These are phyloP conservation scores for Circinella umbellata DNA, from an alignment of 371 early-diverging fungal species.

Conservation along the genomic window DNA sequence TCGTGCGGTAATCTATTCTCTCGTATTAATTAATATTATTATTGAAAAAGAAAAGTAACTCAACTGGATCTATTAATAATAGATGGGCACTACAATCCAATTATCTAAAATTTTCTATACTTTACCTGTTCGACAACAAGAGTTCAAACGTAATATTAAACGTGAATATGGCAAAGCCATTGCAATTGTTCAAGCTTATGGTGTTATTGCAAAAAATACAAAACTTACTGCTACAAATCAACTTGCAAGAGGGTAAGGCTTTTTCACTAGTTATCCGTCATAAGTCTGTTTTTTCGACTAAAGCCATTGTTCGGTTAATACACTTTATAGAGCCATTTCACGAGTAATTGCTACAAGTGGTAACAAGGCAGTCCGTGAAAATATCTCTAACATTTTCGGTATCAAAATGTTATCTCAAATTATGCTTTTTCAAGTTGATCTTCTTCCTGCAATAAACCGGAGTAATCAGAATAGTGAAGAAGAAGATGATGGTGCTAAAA, in stretches of 20 bases:
- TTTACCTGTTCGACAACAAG: constrained; percentile 90
- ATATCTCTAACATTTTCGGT: constrained; percentile 81
- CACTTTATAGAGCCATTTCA: constrained; percentile 13
- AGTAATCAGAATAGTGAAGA: background rate
- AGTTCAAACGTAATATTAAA: constrained; percentile 83
- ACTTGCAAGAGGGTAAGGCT: constrained; percentile 60
- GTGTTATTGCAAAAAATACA: constrained; percentile 71
- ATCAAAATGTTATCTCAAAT: constrained; percentile 62
- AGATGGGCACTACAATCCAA: constrained; percentile 86
- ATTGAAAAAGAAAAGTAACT: too few relatives aligned
- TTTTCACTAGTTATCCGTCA: too few relatives aligned
- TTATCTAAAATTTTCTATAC: constrained; percentile 80
- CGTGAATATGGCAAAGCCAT: constrained; percentile 82
- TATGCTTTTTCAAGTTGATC: constrained; percentile 51
- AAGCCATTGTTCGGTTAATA: too few relatives aligned
- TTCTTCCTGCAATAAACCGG: background rate
- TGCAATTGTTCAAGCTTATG: constrained; percentile 87
- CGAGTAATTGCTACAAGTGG: constrained; percentile 61
- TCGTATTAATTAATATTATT: background rate
- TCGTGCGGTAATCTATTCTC: constrained; percentile 28
- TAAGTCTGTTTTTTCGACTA: too few relatives aligned
- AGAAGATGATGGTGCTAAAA: background rate
- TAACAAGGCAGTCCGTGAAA: constrained; percentile 63
- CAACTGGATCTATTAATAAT: too few relatives aligned
- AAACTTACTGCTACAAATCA: constrained; percentile 74